A percentile compares a stretch with the other conserved stretches of the same genome.
Evolutionary conservation across 2,329 filamentous ascomycete genomes (phyloP).

Genomic region (Remersonia thermophila): DNA sequence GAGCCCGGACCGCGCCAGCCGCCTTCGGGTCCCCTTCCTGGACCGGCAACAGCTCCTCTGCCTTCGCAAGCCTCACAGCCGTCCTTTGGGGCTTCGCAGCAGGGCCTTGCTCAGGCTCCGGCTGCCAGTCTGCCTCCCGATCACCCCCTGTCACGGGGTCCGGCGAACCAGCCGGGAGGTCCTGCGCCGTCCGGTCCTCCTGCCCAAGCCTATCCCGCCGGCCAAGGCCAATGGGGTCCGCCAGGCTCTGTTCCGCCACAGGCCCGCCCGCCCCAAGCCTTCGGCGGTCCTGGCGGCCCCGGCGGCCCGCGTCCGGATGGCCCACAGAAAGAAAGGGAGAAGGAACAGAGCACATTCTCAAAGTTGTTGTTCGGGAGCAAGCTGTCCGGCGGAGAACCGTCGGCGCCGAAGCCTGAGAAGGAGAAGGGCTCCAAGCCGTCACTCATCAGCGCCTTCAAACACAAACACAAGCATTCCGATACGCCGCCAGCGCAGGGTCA

Average conservation of each 20-base stretch:
- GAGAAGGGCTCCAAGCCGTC: slow-evolving; percentile 14
- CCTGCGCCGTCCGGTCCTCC: background rate
- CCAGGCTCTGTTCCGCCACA: slow-evolving; percentile 5
- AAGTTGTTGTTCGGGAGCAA: slow-evolving; percentile 18
- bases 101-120: no score
- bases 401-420: slow-evolving; percentile 13
- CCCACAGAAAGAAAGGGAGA: slow-evolving; percentile 11
- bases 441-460: slow-evolving; percentile 16
- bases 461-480: slow-evolving; percentile 10
- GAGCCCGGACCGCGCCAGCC: background rate
- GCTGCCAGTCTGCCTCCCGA: background rate
- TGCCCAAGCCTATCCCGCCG: slow-evolving; percentile 5
- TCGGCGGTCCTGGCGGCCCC: slow-evolving; percentile 3
- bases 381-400: slow-evolving; percentile 1
- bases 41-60: no score
- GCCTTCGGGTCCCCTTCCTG: background rate
- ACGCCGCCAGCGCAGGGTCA: slow-evolving; percentile 7
- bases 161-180: background rate
- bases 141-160: background rate
- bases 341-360: slow-evolving; percentile 19
- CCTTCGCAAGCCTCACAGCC: no score
- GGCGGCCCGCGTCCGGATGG: slow-evolving; percentile 6
- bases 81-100: no score
- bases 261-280: slow-evolving; percentile 2
- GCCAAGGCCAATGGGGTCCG: slow-evolving; percentile 4